Base-by-base conservation (phyloP, 1,284 basidiomycete species). In the Austroboletus novae-zelandiae region DNA sequence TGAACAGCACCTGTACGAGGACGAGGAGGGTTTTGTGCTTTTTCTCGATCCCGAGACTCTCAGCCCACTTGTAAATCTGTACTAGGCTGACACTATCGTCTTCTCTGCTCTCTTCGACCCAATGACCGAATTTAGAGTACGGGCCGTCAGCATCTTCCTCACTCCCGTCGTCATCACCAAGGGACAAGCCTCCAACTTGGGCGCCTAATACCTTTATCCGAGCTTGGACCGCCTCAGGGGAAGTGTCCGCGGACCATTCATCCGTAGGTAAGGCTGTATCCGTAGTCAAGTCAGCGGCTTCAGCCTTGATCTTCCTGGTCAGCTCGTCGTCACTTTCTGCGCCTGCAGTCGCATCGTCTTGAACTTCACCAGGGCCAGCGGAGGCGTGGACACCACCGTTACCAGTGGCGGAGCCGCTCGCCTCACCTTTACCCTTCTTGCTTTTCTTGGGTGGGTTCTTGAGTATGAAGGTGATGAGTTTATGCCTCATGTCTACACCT, bases 381-480 rank as follows among this genome's bases (percentile, higher is more conserved):
- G 68, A 61, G 18, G 60, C 55, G 37, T 66, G 65, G 6, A 67
- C 61, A 8, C 65, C 67, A 20, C 79, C 81, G 32, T 79, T 78
- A 25, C 76, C 75, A 48, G 75, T 74, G 49, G 75, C 75, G 41
- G 77, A 73, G 59, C 79, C 77, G 42, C 76, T 78, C 41, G 69
- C 68, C 47, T 71, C 63, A 20, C 65, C 74, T 65, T 78, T 85
- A 62, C 68, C 78, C 66, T 83, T 82, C 75, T 87, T 94, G 59
- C 77, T 79, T 72, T 90, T 93, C 76, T 91, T 86, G 57, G 94
- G 96, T 41, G 97, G 97, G 72, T 99, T 99, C 78, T 97, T 98
- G 66, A 97, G 66, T 69, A 99, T 98, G 76, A 92, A 99, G 3
- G 95, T 95, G 41, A 89, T 89, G 53, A 99, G 81, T 75, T 95